Percentiles rank a stretch among this genome's conserved stretches.
These are phyloP conservation scores for Fusarium vanettenii DNA, from an alignment of 2,329 filamentous ascomycete genomes.

Conservation along the genomic window DNA sequence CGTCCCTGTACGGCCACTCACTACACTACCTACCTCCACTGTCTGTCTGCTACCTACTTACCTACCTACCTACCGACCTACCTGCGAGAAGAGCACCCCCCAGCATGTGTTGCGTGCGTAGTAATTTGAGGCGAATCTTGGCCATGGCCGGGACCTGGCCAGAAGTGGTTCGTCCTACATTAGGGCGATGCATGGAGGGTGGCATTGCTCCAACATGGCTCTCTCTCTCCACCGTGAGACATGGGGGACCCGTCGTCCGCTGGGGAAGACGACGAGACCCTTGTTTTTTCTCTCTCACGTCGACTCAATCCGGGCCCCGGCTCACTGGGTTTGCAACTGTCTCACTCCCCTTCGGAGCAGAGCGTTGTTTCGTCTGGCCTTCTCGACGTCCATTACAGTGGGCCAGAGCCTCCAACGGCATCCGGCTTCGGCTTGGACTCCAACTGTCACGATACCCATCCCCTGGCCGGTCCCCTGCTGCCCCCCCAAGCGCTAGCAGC, in stretches of 20 bases:
- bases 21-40: not conserved
- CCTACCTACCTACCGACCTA: not conserved
- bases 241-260: constrained; percentile 32
- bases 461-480: constrained; percentile 16
- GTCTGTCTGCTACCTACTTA: not conserved
- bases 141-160: constrained; percentile 42
- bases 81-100: constrained; percentile 18
- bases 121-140: constrained; percentile 46
- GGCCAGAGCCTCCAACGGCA: constrained; percentile 3
- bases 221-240: constrained; percentile 37
- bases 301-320: not conserved
- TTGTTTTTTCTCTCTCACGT: constrained; percentile 30
- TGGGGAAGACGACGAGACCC: constrained; percentile 38
- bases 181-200: constrained; percentile 49
- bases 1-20: not conserved
- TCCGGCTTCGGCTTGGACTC: constrained; percentile 25
- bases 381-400: not conserved
- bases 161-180: constrained; percentile 49
- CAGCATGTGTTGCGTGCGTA: constrained; percentile 35
- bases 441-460: constrained; percentile 22
- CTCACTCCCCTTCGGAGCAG: constrained; percentile 7
- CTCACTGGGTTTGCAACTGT: constrained; percentile 4
- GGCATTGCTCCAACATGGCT: constrained; percentile 41
- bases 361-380: constrained; percentile 12
- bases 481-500: constrained; percentile 19